Conservation (phyloP, 192 early-diverging fungal genomes). For the Chytriomyces sp. region DNA sequence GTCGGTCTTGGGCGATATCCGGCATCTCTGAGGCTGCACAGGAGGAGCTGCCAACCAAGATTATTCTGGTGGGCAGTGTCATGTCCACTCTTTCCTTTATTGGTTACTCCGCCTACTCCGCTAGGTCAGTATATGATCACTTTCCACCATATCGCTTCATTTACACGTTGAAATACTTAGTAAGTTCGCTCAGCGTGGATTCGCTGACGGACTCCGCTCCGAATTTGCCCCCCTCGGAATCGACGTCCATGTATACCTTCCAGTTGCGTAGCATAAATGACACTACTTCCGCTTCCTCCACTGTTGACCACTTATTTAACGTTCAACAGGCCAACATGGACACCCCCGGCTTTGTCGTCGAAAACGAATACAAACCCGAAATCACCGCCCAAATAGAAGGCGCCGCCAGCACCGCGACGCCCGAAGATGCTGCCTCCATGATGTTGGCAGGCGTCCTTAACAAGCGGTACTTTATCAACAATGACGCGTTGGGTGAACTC, state of each 20-base stretch:
- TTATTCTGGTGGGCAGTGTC: constrained; percentile 49
- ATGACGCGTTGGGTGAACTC: constrained; percentile 48
- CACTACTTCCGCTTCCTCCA: background rate
- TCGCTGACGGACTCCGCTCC: constrained; percentile 41
- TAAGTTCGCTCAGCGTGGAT: constrained; percentile 50
- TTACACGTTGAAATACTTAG: background rate
- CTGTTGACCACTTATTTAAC: background rate
- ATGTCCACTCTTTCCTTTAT: constrained; percentile 37
- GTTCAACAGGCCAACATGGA: constrained; percentile 44
- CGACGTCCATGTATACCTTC: constrained; percentile 45
- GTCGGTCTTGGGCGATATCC: constrained; percentile 27
- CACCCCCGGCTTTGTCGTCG: constrained; percentile 49
- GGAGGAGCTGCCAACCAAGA: constrained; percentile 29
- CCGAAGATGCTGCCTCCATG: constrained; percentile 40
- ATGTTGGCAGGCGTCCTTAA: constrained; percentile 40
- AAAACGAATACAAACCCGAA: constrained; percentile 51
- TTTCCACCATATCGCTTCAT: background rate
- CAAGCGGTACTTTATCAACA: constrained; percentile 41
- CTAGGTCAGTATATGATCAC: constrained; percentile 23
- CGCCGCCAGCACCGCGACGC: constrained; percentile 28
- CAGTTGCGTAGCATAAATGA: too few relatives aligned
- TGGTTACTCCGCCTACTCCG: constrained; percentile 47
- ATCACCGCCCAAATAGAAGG: constrained; percentile 50
- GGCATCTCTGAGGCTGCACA: constrained; percentile 26
- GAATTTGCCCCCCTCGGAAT: constrained; percentile 43